phyloP scores from a whole-genome alignment of 1,284 basidiomycete species.

The Cutaneotrichosporon sp. region DNA sequence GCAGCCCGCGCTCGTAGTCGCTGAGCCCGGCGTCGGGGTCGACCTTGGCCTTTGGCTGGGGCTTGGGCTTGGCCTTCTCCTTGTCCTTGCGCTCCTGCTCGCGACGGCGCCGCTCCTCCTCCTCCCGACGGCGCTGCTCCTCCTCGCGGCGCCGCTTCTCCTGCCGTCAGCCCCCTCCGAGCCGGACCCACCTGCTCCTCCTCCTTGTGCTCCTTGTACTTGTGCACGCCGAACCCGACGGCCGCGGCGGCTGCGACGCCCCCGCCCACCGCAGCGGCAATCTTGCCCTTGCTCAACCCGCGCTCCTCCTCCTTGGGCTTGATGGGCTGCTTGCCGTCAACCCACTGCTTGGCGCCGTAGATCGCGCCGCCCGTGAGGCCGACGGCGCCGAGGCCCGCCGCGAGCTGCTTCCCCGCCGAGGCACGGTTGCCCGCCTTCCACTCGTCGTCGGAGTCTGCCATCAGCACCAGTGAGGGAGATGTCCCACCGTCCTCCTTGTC shows the following conservation, averaged over 20 bases:
- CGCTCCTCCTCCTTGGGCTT: neutral
- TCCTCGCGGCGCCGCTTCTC: neutral
- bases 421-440: neutral
- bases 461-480: too few relatives aligned
- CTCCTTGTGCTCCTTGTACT: conserved; percentile 14
- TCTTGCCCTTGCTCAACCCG: conserved; percentile 18
- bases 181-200: neutral
- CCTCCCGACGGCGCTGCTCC: too few relatives aligned
- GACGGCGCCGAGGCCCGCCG: too few relatives aligned
- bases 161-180: neutral
- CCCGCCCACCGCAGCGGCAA: conserved; percentile 5
- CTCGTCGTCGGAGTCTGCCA: too few relatives aligned
- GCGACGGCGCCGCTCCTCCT: too few relatives aligned
- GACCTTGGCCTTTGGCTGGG: too few relatives aligned
- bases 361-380: too few relatives aligned
- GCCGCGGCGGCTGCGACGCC: conserved; percentile 7
- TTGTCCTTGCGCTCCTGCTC: neutral
- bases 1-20: too few relatives aligned
- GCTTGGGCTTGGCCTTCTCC: neutral
- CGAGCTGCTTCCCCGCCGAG: too few relatives aligned
- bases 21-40: too few relatives aligned
- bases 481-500: conserved; percentile 2
- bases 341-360: too few relatives aligned
- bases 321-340: too few relatives aligned
- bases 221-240: conserved; percentile 3